phyloP scores from a whole-genome alignment of 2,329 filamentous ascomycete genomes.

The Claviceps lovelessii region DNA sequence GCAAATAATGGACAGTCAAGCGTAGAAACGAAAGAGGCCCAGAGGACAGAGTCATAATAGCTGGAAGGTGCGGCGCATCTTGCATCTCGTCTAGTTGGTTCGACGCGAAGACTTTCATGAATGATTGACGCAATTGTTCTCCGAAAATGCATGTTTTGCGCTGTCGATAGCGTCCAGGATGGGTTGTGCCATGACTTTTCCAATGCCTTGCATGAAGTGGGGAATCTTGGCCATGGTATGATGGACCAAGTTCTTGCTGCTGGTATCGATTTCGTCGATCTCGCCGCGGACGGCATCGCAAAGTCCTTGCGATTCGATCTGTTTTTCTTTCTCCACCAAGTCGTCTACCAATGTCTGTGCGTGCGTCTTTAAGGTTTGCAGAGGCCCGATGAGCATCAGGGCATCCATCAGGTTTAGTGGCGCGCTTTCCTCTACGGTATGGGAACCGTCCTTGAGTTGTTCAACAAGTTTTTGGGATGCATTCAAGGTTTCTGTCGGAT shows the following conservation, averaged over 20 bases:
- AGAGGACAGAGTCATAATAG: too few relatives aligned
- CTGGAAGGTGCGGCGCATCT: too few relatives aligned
- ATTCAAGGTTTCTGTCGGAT: neutral
- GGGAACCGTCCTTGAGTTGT: neutral
- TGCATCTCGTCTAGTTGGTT: too few relatives aligned
- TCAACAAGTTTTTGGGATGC: neutral
- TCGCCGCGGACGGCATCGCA: neutral
- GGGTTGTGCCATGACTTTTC: neutral
- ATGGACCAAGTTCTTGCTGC: neutral
- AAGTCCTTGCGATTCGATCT: neutral
- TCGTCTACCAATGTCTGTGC: neutral
- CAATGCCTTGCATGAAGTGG: neutral
- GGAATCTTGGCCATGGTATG: neutral
- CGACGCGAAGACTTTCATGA: neutral
- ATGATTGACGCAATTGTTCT: neutral
- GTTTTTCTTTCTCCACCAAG: neutral
- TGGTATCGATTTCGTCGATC: neutral
- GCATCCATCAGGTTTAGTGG: neutral
- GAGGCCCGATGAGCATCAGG: neutral
- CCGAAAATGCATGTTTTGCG: neutral
- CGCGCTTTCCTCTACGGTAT: neutral
- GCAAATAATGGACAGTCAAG: too few relatives aligned
- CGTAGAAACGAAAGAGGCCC: too few relatives aligned
- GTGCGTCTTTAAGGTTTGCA: constrained; percentile 1
- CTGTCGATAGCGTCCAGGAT: neutral